phyloP scores from a whole-genome alignment of 306 rosid genomes.

The Ormosia semicastrata region DNA sequence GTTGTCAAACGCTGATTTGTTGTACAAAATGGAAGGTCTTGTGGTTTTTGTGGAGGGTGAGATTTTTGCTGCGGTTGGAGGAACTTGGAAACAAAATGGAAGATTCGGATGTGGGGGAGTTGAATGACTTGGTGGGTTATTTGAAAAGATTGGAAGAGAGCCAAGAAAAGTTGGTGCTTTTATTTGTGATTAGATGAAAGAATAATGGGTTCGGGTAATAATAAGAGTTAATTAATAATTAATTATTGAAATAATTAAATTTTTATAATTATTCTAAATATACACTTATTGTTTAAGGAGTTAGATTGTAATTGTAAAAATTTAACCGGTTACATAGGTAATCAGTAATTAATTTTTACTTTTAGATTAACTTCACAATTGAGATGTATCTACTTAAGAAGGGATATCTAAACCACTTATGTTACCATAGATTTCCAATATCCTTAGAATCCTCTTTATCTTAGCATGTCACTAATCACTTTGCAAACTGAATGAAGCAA shows the following conservation, averaged over 20 bases:
- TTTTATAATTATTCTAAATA: too few relatives aligned
- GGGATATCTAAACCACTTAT: too few relatives aligned
- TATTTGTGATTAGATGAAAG: constrained; percentile 56
- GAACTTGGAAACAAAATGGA: constrained; percentile 40
- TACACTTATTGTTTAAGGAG: too few relatives aligned
- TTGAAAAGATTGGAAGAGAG: constrained; percentile 45
- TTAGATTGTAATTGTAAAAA: too few relatives aligned
- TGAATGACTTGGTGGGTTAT: constrained; percentile 40
- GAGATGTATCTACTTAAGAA: too few relatives aligned
- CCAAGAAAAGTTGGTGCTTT: constrained; percentile 37
- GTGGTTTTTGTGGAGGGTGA: constrained; percentile 52
- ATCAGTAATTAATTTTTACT: too few relatives aligned
- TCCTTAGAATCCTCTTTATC: not conserved
- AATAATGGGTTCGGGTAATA: constrained; percentile 65
- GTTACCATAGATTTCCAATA: too few relatives aligned
- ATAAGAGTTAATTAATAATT: too few relatives aligned
- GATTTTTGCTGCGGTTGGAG: constrained; percentile 37
- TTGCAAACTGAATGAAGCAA: constrained; percentile 8
- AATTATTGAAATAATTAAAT: too few relatives aligned
- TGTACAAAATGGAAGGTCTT: constrained; percentile 43
- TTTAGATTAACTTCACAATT: too few relatives aligned
- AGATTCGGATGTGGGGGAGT: constrained; percentile 45
- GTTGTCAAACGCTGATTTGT: constrained; percentile 38
- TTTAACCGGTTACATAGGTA: too few relatives aligned
- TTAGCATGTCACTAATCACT: not conserved